Evolutionary conservation across 441 rosid genomes (phyloP), one percentile per base, ranked within the genome.

Genomic region (Pelargonium citronellum): DNA sequence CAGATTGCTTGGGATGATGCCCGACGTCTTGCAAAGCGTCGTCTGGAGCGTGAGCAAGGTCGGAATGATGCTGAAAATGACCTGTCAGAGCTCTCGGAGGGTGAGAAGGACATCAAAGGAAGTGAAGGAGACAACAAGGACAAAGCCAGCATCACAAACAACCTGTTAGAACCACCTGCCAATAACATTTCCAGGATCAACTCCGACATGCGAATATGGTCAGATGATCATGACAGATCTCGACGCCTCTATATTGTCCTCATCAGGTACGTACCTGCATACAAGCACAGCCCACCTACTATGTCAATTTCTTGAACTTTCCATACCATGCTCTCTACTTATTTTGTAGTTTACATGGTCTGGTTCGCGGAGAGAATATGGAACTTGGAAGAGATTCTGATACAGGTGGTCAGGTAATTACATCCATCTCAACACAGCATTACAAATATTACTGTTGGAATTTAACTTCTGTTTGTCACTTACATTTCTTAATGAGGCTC

Each of bases 381-480:
- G 94, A 89, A 75, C 90, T 89, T 13, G 94, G 94, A 69, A 81
- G 90, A 77, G 94, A 89, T 79, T 89, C 94, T 67, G 94, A 87
- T 79, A 89, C 91, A 2, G 91, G 94, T 67, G 94, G 94, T 65
- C 93, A 88, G 89, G 90, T 85, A 77, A 22, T 16, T 67, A 0
- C 20, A 66, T 46, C 12, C 41, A 12, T 30, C 39, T 57, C 49
- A 20, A 13, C 43, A 27, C 3, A 11, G 57, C 43, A 39, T 6
- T 7, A 39, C 9, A 39, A 39, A 39, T 39, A 39, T 39, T 39
- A 39, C 9, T 39, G 43, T 39, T 39, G 9, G 41, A 39, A 39
- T 39, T 39, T 39, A 39, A 6, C 43, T 6, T 39, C 43, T 39
- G 43, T 39, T 7, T 6, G 8, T 7, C 8, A 6, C 9, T 39